Conservation (phyloP, 306 rosid genomes). For the Hippophae rhamnoides region DNA sequence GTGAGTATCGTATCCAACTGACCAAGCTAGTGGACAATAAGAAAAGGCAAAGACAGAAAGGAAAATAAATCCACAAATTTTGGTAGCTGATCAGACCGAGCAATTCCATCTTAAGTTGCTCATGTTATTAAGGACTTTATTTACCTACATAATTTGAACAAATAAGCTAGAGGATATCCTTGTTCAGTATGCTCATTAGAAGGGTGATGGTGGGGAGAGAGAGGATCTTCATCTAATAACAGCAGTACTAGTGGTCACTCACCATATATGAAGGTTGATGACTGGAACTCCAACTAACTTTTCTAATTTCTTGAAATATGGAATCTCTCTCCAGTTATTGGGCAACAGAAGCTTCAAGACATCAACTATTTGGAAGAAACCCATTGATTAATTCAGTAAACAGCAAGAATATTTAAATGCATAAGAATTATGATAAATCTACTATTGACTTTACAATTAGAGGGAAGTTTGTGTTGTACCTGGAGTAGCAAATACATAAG, state of each 20-base stretch:
- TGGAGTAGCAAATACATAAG: slow-evolving; percentile 82
- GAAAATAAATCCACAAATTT: too few species aligned
- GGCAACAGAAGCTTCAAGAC: slow-evolving; percentile 86
- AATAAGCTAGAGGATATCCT: too few species aligned
- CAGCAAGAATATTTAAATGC: slow-evolving; percentile 3
- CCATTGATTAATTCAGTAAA: slow-evolving; percentile 15
- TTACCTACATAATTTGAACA: too few species aligned
- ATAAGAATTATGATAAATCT: background rate
- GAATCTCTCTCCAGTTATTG: slow-evolving; percentile 74
- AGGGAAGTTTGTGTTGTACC: slow-evolving; percentile 25
- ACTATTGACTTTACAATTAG: slow-evolving; percentile 1
- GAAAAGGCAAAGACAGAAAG: too few species aligned
- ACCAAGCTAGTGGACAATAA: too few species aligned
- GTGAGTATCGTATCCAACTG: too few species aligned
- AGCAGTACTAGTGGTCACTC: slow-evolving; percentile 18
- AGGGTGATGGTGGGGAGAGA: background rate
- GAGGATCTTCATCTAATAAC: slow-evolving; percentile 1
- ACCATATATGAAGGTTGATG: slow-evolving; percentile 95
- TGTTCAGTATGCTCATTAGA: too few species aligned
- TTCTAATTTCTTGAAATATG: slow-evolving; percentile 82
- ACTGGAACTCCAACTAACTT: slow-evolving; percentile 95
- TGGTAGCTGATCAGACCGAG: too few species aligned
- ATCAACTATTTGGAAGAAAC: slow-evolving; percentile 52
- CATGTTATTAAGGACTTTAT: too few species aligned
- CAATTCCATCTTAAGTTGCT: too few species aligned